phyloP scores from a whole-genome alignment of 192 early-diverging fungal species.

The Coemansia sp. region DNA sequence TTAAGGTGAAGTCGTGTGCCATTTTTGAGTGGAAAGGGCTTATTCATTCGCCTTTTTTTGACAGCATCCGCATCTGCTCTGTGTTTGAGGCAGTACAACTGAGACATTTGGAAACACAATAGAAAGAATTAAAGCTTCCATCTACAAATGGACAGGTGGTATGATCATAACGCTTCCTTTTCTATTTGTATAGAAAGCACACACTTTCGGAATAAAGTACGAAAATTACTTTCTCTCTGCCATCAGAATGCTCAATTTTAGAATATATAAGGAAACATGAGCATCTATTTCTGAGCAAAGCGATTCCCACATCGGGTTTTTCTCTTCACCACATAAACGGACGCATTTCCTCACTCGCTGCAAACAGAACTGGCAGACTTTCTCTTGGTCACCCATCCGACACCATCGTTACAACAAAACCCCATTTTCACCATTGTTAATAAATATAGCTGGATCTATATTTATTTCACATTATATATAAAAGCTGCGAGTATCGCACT shows the following conservation, averaged over 20 bases:
- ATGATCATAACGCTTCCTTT: not conserved
- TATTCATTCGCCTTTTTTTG: too few species aligned
- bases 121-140: not conserved
- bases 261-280: not conserved
- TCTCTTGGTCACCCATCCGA: too few species aligned
- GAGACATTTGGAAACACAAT: too few species aligned
- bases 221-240: not conserved
- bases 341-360: too few species aligned
- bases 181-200: not conserved
- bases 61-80: too few species aligned
- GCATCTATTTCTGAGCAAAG: not conserved
- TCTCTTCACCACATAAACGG: not conserved
- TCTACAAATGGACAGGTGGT: not conserved
- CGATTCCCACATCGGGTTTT: not conserved
- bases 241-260: not conserved
- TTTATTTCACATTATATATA: not conserved
- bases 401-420: too few species aligned
- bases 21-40: too few species aligned
- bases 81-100: too few species aligned
- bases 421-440: not conserved
- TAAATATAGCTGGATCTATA: not conserved
- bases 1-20: too few species aligned
- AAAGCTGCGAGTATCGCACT: not conserved
- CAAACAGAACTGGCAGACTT: not conserved
- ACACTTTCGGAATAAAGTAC: not conserved